phyloP scores from a whole-genome alignment of 1,284 basidiomycete genomes.

The Mycosarcoma maydis region DNA sequence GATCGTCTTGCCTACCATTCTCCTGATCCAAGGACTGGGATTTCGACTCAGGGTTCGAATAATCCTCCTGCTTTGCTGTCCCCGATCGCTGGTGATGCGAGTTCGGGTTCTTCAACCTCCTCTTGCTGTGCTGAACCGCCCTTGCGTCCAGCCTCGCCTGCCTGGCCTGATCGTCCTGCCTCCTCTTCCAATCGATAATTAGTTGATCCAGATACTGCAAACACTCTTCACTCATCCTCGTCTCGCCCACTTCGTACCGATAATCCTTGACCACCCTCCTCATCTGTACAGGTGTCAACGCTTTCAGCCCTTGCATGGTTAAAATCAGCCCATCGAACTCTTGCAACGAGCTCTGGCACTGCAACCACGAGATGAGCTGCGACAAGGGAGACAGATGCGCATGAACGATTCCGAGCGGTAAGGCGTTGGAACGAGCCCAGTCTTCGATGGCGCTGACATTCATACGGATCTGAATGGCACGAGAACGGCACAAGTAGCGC shows the following conservation, averaged over 20 bases:
- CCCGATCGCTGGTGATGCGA: conserved; percentile 44
- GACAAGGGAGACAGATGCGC: conserved; percentile 83
- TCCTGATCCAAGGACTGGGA: conserved; percentile 16
- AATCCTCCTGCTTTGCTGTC: conserved; percentile 54
- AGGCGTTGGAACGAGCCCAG: conserved; percentile 83
- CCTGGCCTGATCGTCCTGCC: conserved; percentile 38
- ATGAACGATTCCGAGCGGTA: conserved; percentile 80
- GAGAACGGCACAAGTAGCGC: conserved; percentile 89
- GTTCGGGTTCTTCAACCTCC: conserved; percentile 21
- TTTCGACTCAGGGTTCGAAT: not conserved
- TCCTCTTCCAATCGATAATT: conserved; percentile 92
- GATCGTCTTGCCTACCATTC: not conserved
- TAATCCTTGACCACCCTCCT: conserved; percentile 91
- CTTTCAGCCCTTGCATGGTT: conserved; percentile 85
- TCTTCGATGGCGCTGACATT: conserved; percentile 88
- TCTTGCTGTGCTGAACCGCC: conserved; percentile 23
- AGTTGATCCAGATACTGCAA: conserved; percentile 89
- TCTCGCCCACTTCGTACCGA: conserved; percentile 91
- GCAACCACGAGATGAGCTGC: conserved; percentile 86
- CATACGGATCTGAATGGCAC: conserved; percentile 88
- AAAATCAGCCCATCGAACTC: conserved; percentile 88
- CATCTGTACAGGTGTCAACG: conserved; percentile 94
- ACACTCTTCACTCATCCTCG: conserved; percentile 91
- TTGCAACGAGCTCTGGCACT: conserved; percentile 72
- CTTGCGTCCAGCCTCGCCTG: conserved; percentile 37